Evolutionary conservation across 78 protist species (phyloP), one percentile per base, ranked within the genome.

Genomic region (Chrysochromulina parva): DNA sequence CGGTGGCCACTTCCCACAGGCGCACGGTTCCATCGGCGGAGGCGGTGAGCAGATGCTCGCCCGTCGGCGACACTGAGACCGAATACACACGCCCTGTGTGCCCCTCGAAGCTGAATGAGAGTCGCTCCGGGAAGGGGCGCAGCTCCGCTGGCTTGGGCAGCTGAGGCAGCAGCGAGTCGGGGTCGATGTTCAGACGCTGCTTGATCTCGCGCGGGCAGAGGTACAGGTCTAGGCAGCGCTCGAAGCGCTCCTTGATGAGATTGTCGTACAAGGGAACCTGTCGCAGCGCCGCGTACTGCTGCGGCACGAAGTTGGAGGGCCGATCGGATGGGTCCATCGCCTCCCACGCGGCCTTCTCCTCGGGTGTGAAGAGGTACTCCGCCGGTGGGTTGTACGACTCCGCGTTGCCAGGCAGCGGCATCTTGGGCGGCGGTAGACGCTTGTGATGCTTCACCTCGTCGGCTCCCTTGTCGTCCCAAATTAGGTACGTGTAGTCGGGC

Each of bases 201-300:
- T 52, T 38, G 38, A 1, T 10, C 62, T 59, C 91, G 60, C 99
- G 94, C 26, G 99, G 97, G 92, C 98, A 96, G 16, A 97, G 92
- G 81, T 97, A 97, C 17, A 98, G 95, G 88, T 98, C 99, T 11
- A 97, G 93, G 90, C 99, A 98, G 28, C 99, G 95, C 76, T 97
- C 97, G 82, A 97, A 97, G 13, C 98, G 94, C 87, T 98, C 99
- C 80, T 91, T 9, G 78, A 69, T 52, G 7, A 93, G 57, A 20
- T 89, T 24, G 59, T 73, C 50, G 76, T 97, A 97, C 14, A 89
- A 67, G 24, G 99, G 99, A 16, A 98, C 97, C 62, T 58, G 62
- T 47, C 97, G 97, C n/a, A 98, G 92, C 48, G 85, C 6, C 60
- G 59, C 73, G 91, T 78, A 98, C 48, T 59, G 88, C 66, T 85